These are phyloP conservation scores for Globisporangium camurandrum DNA, from an alignment of 352 stramenopile genomes.

Conservation along the genomic window DNA sequence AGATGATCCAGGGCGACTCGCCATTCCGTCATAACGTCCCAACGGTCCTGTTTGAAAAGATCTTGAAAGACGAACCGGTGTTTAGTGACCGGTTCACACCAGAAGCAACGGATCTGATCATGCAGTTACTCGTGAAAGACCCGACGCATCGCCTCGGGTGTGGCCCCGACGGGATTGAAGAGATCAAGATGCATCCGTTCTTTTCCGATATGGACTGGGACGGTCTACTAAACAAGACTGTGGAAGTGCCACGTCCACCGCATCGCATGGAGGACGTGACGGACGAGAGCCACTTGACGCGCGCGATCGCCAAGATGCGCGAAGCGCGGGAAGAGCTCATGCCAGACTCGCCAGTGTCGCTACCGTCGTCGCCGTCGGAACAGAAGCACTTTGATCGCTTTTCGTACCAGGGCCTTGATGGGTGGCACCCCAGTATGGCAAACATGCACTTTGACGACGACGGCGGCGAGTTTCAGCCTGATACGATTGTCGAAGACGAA, in stretches of 20 bases:
- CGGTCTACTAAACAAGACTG: slow-evolving; percentile 38
- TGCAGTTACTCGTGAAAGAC: slow-evolving; percentile 49
- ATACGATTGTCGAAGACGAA: slow-evolving; percentile 52
- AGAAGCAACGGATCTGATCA: slow-evolving; percentile 59
- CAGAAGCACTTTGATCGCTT: slow-evolving; percentile 72
- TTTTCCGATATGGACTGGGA: slow-evolving; percentile 70
- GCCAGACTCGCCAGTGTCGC: slow-evolving; percentile 57
- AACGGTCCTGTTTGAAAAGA: slow-evolving; percentile 72
- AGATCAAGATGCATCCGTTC: slow-evolving; percentile 68
- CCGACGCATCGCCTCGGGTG: slow-evolving; percentile 41
- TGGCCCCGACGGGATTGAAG: slow-evolving; percentile 47
- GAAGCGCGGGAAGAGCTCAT: slow-evolving; percentile 66
- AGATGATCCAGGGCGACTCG: slow-evolving; percentile 72
- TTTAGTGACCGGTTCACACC: slow-evolving; percentile 66
- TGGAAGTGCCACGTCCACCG: slow-evolving; percentile 58
- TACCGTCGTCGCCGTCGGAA: slow-evolving; percentile 56
- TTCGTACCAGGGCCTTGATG: slow-evolving; percentile 56
- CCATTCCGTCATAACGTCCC: slow-evolving; percentile 62
- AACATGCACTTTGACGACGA: slow-evolving; percentile 62
- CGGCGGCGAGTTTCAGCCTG: slow-evolving; percentile 41
- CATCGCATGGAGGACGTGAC: slow-evolving; percentile 72
- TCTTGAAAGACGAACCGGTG: slow-evolving; percentile 61
- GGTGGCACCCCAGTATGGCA: slow-evolving; percentile 55
- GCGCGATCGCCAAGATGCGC: slow-evolving; percentile 60
- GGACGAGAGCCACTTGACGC: slow-evolving; percentile 51